Percentiles rank a stretch among this genome's conserved stretches.
Conservation (phyloP, 495 filamentous ascomycete species). For the Neurospora sp. region DNA sequence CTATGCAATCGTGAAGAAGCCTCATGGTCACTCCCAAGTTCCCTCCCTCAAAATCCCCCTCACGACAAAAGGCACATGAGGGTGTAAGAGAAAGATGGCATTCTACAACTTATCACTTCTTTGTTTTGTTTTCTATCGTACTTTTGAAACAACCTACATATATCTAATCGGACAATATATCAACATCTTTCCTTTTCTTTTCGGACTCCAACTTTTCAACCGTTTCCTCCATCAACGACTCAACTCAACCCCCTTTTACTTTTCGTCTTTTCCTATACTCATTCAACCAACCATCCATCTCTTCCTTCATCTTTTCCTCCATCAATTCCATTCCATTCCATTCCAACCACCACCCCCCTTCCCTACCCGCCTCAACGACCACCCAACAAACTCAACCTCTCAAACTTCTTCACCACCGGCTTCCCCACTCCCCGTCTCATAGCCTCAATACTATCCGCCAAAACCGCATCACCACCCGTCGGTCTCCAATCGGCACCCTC, state of each 20-base stretch:
- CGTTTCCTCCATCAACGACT: not conserved
- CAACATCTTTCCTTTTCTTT: not conserved
- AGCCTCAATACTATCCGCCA: slow-evolving; percentile 39
- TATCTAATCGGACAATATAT: not conserved
- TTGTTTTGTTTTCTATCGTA: not conserved
- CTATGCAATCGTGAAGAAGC: too few relatives aligned
- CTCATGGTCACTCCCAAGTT: too few relatives aligned
- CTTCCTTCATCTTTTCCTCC: too few relatives aligned
- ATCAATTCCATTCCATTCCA: not conserved
- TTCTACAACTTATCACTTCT: not conserved
- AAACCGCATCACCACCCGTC: slow-evolving; percentile 41
- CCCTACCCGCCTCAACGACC: not conserved
- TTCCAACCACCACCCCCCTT: not conserved
- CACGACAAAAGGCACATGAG: not conserved
- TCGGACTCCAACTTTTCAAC: not conserved
- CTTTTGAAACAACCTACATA: not conserved
- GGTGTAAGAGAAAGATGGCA: not conserved
- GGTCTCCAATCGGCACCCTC: slow-evolving; percentile 22
- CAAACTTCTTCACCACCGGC: slow-evolving; percentile 35
- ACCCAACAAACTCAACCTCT: slow-evolving; percentile 40
- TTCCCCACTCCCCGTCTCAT: slow-evolving; percentile 33
- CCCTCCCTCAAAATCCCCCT: not conserved
- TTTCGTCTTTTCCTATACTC: not conserved
- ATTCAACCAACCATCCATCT: not conserved
- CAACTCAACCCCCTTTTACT: not conserved